Evolutionary conservation across 2,329 filamentous ascomycete species (phyloP).

Genomic region (Sporothrix euskadiensis): DNA sequence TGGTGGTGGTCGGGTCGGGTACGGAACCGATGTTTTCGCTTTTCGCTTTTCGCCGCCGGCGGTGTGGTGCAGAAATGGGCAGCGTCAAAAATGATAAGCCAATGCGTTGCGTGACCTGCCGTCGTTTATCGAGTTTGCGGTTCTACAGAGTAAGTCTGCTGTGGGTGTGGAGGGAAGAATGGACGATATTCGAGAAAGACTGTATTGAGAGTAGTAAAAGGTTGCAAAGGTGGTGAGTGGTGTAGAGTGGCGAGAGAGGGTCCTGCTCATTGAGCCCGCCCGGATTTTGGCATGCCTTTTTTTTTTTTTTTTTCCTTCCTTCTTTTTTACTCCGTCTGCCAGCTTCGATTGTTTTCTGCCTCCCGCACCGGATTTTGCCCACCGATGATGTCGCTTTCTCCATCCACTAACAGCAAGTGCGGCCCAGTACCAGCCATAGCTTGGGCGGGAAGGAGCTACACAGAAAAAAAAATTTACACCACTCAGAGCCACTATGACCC

Average conservation of each 20-base stretch:
- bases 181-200: background rate
- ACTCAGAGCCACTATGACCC: background rate
- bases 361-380: slow-evolving; percentile 27
- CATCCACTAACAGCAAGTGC: slow-evolving; percentile 27
- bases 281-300: background rate
- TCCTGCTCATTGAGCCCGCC: background rate
- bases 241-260: slow-evolving; percentile 15
- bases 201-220: too few species aligned
- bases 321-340: background rate
- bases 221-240: slow-evolving; percentile 6
- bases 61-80: slow-evolving; percentile 10
- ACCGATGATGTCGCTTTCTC: slow-evolving; percentile 33
- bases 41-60: background rate
- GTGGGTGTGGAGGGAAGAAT: background rate
- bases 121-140: background rate
- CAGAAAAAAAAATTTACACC: slow-evolving; percentile 28
- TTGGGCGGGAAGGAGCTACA: slow-evolving; percentile 32
- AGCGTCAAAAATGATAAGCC: slow-evolving; percentile 1
- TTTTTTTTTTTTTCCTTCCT: slow-evolving; percentile 12
- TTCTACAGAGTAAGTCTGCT: background rate
- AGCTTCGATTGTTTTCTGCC: slow-evolving; percentile 18
- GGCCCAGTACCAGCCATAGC: slow-evolving; percentile 18
- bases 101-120: background rate
- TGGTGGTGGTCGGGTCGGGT: background rate
- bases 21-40: background rate